phyloP scores from a whole-genome alignment of 257 asterid species.

The Linaria vulgaris region DNA sequence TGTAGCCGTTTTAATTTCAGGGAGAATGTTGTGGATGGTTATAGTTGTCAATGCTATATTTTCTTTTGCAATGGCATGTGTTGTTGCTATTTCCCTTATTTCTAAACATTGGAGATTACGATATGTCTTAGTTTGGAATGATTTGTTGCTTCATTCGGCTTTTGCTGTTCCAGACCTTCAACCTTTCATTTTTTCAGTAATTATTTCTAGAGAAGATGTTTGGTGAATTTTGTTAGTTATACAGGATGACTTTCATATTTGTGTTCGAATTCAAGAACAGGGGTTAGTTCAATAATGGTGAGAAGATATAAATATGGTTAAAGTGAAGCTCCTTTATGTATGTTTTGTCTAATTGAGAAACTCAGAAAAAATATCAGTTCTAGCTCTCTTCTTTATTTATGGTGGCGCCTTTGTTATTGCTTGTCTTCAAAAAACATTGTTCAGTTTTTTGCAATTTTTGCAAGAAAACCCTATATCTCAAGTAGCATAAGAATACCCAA shows the following conservation, averaged over 20 bases:
- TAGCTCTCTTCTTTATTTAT: no score
- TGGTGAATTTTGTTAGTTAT: neutral
- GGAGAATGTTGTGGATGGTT: conserved; percentile 6
- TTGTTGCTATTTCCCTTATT: no score
- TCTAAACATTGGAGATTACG: no score
- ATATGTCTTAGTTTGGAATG: neutral
- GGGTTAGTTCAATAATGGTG: neutral
- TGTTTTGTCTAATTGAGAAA: neutral
- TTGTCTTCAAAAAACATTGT: neutral
- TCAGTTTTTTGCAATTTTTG: no score
- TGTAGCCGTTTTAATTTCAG: neutral
- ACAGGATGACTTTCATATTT: no score
- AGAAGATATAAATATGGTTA: neutral
- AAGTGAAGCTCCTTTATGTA: neutral
- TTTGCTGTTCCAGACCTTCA: neutral
- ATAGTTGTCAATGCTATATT: neutral
- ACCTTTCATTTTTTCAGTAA: neutral
- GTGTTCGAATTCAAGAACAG: neutral
- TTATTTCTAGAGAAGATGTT: neutral
- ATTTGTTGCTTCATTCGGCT: no score
- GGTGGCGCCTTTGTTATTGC: neutral
- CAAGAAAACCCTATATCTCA: neutral
- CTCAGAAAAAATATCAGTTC: neutral
- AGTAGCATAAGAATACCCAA: conserved; percentile 16
- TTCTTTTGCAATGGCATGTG: no score